Evolutionary conservation across 2,329 filamentous ascomycete genomes (phyloP), one percentile per base, ranked within the genome.

Genomic region (Monilinia laxa): DNA sequence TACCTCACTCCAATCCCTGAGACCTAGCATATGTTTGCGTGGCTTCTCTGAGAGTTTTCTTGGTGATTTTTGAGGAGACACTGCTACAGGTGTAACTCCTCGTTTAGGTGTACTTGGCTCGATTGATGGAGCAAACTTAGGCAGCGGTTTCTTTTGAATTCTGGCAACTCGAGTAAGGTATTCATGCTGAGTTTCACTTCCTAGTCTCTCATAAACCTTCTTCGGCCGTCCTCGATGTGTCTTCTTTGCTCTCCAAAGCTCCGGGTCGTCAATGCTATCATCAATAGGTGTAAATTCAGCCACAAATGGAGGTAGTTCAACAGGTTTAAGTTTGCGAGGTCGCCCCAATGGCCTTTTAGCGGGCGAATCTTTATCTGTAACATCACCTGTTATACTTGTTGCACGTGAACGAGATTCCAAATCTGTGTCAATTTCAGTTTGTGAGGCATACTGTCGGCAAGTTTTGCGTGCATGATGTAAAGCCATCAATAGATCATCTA

Each of bases 1-100:
- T 1, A 97, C 85, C 71, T 96, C 91, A 71, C 87, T 90, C 94
- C 94, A 98, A 78, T 96, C 90, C 28, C 90, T 69, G 23, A 73
- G 66, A 3, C 68, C 68, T 38, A 75, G 56, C 38, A 49, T 73
- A 42, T 66, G 70, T n/a, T 68, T 63, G 23, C 47, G 56, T 40
- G 23, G 14, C 20, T 53, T 40, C 2, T 35, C 47, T 31, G 56
- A 65, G 49, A 60, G 54, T 18, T 69, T 66, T 55, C 38, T 67
- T 3, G 53, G 62, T 31, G 35, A 65, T 35, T 64, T 67, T 23
- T 53, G 49, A 23, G 69, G 66, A 51, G 66, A 53, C 11, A 64
- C 49, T 14, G 64, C 25, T 10, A 31, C 31, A 11, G 62, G 54
- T 2, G 53, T 49, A 4, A 20, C 11, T 58, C 47, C 45, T 18